Conservation (phyloP, 805 yeast species). For the Zygosaccharomyces bailii region DNA sequence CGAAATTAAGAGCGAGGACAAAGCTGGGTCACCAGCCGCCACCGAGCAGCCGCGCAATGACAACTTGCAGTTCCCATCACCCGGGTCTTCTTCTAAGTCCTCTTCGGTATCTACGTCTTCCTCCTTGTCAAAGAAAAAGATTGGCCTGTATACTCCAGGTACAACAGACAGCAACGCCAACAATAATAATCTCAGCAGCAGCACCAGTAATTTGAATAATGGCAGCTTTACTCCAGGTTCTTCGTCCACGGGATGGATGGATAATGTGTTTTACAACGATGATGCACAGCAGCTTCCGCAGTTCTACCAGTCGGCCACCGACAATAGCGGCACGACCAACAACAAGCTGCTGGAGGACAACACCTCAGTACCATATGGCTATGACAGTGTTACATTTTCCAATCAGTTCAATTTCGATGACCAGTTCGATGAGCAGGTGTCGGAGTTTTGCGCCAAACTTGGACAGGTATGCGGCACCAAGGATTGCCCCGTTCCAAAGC, state of each 20-base stretch:
- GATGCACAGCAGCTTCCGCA: conserved; percentile 20
- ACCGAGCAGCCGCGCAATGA: background rate
- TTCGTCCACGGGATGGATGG: conserved; percentile 23
- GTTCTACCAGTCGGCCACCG: conserved; percentile 9
- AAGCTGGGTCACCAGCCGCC: background rate
- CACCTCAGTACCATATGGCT: conserved; percentile 13
- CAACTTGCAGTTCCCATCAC: conserved; percentile 15
- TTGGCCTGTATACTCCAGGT: conserved; percentile 5
- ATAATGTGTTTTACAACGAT: conserved; percentile 20
- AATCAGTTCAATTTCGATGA: conserved; percentile 39
- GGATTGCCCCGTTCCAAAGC: conserved; percentile 58
- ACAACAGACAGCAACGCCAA: conserved; percentile 4
- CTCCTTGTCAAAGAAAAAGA: conserved; percentile 4
- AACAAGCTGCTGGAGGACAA: conserved; percentile 2
- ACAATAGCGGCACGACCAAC: background rate
- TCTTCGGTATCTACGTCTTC: conserved; percentile 13
- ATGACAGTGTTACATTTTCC: conserved; percentile 18
- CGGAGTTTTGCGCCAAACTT: conserved; percentile 71
- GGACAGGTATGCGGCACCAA: conserved; percentile 81
- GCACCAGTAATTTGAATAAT: conserved; percentile 4
- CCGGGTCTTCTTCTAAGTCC: conserved; percentile 15
- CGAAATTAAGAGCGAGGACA: conserved; percentile 7
- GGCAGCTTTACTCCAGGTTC: conserved; percentile 15
- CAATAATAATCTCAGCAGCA: conserved; percentile 1
- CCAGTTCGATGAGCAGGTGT: conserved; percentile 64